Base-by-base conservation (phyloP, 176 grass and related monocot species). In the Triticum dicoccoides region DNA sequence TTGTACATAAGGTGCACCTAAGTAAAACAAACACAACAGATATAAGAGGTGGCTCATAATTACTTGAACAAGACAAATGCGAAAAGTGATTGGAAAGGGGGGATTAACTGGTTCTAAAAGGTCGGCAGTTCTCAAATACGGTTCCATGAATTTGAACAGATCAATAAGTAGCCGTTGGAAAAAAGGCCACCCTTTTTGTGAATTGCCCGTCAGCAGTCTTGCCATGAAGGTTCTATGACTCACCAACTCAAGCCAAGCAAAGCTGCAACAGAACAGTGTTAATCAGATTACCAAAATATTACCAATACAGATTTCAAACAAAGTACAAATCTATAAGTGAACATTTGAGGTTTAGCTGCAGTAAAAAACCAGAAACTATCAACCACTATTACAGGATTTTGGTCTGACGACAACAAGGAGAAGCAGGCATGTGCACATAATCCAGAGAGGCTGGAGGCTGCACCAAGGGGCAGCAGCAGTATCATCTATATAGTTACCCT, bases 81-180 rank as follows among this genome's bases (percentile, higher is more conserved):
- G 34, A 67, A 39, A 84, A 79, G 56, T 47, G 61, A 21, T 86
- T 15, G 39, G 45, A 61, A 41, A 12, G 38, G 70, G 12, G 61
- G 88, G 80, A 84, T 82, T 67, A 83, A 97, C 95, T 83, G 95
- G 67, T 18, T 97, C 88, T 78, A 81, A 73, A 29, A 94, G 86
- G 45, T 94, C 91, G 63, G 90, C 88, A 84, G 90, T 97, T 87
- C 92, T 97, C 79, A 97, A 89, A 78, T 92, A 97, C 0, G 95
- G 95, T 81, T 97, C 95, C 92, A 97, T 83, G 81, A 97, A 97
- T 79, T 97, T 97, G 86, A 97, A 89, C 80, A 94, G 89, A 89
- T 77, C 90, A 92, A 97, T 86, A 85, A 97, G 90, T 78, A 97
- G 70, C 8, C 88, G 88, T 47, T 97, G 95, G 51, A 94, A 92